Percentiles rank a stretch among this genome's conserved stretches.
Evolutionary conservation across 257 asterid species (phyloP).

Genomic region (Leonotis leonurus): DNA sequence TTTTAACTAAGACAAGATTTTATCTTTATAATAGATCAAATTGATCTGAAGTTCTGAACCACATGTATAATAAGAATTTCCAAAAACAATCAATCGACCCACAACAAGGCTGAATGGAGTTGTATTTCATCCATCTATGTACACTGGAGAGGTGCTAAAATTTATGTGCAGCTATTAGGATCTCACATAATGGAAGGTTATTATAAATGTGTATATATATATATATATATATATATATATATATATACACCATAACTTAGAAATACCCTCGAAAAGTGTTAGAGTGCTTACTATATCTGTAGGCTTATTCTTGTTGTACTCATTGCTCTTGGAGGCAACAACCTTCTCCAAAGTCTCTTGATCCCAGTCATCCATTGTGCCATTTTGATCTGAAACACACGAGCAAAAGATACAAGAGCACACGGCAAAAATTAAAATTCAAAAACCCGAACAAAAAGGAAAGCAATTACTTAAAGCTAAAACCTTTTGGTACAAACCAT

Average conservation of each 20-base stretch:
- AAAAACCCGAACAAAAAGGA: neutral
- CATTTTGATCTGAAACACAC: conserved; percentile 18
- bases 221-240: neutral
- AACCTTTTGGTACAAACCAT: conserved; percentile 24
- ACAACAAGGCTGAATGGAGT: neutral
- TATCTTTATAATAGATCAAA: neutral
- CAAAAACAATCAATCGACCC: neutral
- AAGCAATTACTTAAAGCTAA: neutral
- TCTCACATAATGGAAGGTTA: neutral
- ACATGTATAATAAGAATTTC: too few species aligned
- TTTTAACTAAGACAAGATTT: neutral
- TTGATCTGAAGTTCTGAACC: too few species aligned
- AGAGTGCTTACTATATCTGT: conserved; percentile 71
- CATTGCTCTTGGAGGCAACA: conserved; percentile 74
- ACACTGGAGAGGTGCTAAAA: too few species aligned
- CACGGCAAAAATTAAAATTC: neutral
- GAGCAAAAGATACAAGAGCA: conserved; percentile 3
- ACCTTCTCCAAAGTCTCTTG: conserved; percentile 82
- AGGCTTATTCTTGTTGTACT: conserved; percentile 93
- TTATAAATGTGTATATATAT: neutral
- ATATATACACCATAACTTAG: neutral
- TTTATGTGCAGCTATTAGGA: neutral
- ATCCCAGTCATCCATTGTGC: conserved; percentile 97
- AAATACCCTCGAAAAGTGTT: neutral
- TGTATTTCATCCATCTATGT: too few species aligned